Percentiles rank a stretch among this genome's conserved stretches.
Evolutionary conservation across 2,329 filamentous ascomycete species (phyloP).

Genomic region (Diaporthe humulicola): DNA sequence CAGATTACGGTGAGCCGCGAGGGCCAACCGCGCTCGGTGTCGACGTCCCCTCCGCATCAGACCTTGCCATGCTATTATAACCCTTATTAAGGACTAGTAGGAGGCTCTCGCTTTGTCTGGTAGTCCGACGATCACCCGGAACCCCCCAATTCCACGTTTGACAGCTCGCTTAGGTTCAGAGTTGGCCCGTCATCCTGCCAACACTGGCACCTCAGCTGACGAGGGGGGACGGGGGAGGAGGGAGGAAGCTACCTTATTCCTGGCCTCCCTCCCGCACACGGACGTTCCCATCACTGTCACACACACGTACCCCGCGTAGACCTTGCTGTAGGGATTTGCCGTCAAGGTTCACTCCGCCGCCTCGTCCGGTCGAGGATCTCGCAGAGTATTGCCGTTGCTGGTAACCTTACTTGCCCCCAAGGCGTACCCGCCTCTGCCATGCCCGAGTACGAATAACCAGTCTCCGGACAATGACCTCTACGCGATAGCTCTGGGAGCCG

Average conservation of each 20-base stretch:
- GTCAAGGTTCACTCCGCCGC: conserved; percentile 4
- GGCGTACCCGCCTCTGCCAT: background rate
- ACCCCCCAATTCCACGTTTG: conserved; percentile 32
- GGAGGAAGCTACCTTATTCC: background rate
- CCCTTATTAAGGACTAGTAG: conserved; percentile 29
- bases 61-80: conserved; percentile 9
- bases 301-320: background rate
- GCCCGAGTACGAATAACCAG: background rate
- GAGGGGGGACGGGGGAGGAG: too few species aligned
- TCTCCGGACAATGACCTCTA: conserved; percentile 17
- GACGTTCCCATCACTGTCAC: conserved; percentile 22
- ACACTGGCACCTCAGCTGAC: background rate
- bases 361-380: conserved; percentile 20
- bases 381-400: conserved; percentile 5
- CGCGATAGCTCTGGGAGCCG: conserved; percentile 29
- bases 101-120: conserved; percentile 7
- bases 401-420: background rate
- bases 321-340: conserved; percentile 5
- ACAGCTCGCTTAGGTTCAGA: conserved; percentile 32
- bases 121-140: conserved; percentile 24
- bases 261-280: background rate
- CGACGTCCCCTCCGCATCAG: background rate
- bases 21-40: background rate
- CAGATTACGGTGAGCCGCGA: background rate
- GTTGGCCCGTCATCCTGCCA: conserved; percentile 2